Percentiles rank a stretch among this genome's conserved stretches.
These are phyloP conservation scores for Heritiera littoralis DNA, from an alignment of 345 rosid genomes.

Conservation along the genomic window DNA sequence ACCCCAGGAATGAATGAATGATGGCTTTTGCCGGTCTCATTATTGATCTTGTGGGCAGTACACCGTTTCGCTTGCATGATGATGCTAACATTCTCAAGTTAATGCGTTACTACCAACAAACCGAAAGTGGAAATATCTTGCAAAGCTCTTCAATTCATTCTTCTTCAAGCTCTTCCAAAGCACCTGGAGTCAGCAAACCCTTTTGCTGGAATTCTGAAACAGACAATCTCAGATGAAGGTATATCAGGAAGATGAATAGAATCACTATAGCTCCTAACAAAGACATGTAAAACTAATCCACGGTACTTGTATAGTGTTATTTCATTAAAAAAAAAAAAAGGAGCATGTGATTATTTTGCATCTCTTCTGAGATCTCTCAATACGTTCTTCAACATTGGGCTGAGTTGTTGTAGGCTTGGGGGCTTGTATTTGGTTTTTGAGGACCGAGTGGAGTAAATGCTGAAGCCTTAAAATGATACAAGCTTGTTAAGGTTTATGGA, in stretches of 20 bases:
- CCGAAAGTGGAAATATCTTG: constrained; percentile 24
- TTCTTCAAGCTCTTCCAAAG: constrained; percentile 44
- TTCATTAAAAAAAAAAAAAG: background rate
- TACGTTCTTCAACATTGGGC: background rate
- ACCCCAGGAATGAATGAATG: too few species aligned
- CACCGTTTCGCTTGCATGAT: constrained; percentile 44
- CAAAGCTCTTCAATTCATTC: constrained; percentile 38
- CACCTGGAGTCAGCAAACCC: constrained; percentile 37
- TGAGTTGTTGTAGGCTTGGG: background rate
- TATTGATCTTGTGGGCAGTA: constrained; percentile 22
- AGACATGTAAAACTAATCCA: background rate
- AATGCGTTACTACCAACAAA: constrained; percentile 35
- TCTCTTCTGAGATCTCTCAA: background rate
- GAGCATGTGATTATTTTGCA: background rate
- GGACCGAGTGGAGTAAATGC: background rate
- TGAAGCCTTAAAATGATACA: background rate
- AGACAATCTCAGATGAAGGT: constrained; percentile 25
- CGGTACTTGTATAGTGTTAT: constrained; percentile 7
- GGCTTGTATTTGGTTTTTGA: background rate
- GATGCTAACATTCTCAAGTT: constrained; percentile 44
- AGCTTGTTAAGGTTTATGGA: background rate
- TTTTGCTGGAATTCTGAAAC: constrained; percentile 40
- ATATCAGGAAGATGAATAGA: background rate
- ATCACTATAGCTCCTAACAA: background rate
- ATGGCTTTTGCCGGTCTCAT: background rate